These are phyloP conservation scores for Phaeotremella fagi DNA, from an alignment of 768 basidiomycete species.

Conservation along the genomic window DNA sequence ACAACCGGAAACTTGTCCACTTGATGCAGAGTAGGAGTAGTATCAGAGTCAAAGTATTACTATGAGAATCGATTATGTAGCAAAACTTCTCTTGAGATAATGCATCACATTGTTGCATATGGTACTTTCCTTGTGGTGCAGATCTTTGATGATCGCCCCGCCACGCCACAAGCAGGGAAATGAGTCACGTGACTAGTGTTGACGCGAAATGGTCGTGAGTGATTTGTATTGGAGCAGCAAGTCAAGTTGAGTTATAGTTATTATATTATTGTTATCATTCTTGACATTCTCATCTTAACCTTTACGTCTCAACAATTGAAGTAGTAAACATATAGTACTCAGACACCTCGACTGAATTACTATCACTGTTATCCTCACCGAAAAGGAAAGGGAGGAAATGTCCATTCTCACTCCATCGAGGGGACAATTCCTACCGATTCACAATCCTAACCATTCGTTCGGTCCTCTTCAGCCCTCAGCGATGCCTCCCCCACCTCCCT, in stretches of 20 bases:
- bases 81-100: no score
- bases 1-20: slow-evolving; percentile 9
- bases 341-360: background rate
- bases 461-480: slow-evolving; percentile 14
- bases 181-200: background rate
- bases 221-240: no score
- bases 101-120: no score
- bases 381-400: background rate
- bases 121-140: no score
- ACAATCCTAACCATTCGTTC: slow-evolving; percentile 4
- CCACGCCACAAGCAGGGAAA: background rate
- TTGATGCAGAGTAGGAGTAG: slow-evolving; percentile 9
- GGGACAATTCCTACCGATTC: slow-evolving; percentile 5
- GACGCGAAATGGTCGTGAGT: background rate
- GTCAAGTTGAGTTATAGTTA: no score
- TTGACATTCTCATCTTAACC: no score
- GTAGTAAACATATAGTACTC: no score
- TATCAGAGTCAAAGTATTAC: background rate
- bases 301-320: no score
- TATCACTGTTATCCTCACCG: background rate
- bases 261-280: no score
- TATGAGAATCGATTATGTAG: no score
- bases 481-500: slow-evolving; percentile 16
- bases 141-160: background rate
- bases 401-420: slow-evolving; percentile 14